Conservation (phyloP, 1,139 yeast genomes). For the Zygosaccharomyces sapae region DNA sequence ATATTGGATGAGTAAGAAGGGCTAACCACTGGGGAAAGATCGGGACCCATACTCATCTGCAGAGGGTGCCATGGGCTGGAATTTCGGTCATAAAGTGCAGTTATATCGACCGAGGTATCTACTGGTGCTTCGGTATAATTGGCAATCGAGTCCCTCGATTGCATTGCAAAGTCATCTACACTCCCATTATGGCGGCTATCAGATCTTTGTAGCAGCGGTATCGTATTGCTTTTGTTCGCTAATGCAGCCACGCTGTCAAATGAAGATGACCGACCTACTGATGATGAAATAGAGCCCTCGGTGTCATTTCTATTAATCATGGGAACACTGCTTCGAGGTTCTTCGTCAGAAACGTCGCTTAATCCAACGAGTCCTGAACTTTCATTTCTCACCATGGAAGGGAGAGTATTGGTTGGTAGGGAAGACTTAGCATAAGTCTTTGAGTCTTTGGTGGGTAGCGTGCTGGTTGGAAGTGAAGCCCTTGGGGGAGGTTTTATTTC, state of each 20-base stretch:
- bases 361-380: conserved; percentile 26
- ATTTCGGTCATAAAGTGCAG: conserved; percentile 30
- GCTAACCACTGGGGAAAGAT: conserved; percentile 19
- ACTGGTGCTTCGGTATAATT: conserved; percentile 20
- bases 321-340: conserved; percentile 1
- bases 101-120: conserved; percentile 31
- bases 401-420: conserved; percentile 27
- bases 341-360: conserved; percentile 23
- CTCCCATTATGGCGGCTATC: conserved; percentile 18
- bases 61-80: conserved; percentile 32
- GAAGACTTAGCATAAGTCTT: conserved; percentile 3
- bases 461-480: not conserved
- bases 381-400: conserved; percentile 38
- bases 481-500: too few species aligned
- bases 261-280: conserved; percentile 21
- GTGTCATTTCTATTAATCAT: conserved; percentile 7
- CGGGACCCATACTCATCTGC: conserved; percentile 16
- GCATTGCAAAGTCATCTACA: conserved; percentile 22
- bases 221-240: conserved; percentile 16
- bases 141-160: conserved; percentile 23
- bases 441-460: conserved; percentile 17
- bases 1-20: conserved; percentile 18
- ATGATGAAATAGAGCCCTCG: conserved; percentile 14
- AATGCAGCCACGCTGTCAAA: conserved; percentile 17
- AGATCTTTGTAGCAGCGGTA: conserved; percentile 24